Evolutionary conservation across 1,284 basidiomycete genomes (phyloP).

Genomic region (Phellinidium pouzarii): DNA sequence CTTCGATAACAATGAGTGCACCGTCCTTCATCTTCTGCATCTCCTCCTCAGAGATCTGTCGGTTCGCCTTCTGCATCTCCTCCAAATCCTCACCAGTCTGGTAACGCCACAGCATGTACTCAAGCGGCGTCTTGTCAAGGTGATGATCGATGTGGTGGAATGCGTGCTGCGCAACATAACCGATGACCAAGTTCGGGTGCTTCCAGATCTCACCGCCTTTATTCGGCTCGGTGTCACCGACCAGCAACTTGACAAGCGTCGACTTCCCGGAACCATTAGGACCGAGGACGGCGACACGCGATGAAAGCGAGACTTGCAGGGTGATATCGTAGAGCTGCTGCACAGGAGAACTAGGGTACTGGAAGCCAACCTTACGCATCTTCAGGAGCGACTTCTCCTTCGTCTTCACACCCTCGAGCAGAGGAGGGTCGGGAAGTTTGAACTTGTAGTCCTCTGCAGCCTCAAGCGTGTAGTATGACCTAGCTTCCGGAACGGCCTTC

Average conservation of each 20-base stretch:
- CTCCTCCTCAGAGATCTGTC: constrained; percentile 85
- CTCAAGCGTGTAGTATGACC: constrained; percentile 95
- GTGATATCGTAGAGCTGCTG: constrained; percentile 94
- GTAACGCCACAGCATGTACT: constrained; percentile 99
- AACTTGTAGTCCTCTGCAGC: constrained; percentile 94
- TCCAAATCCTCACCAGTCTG: constrained; percentile 98
- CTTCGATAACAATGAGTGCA: constrained; percentile 78
- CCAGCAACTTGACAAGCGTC: constrained; percentile 97
- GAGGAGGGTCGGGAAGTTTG: constrained; percentile 92
- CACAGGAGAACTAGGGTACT: constrained; percentile 80
- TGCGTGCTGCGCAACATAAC: constrained; percentile 97
- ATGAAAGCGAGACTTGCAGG: constrained; percentile 94
- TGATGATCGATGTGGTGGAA: constrained; percentile 99
- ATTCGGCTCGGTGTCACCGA: constrained; percentile 96
- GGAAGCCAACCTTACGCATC: constrained; percentile 97
- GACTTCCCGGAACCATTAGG: constrained; percentile 99
- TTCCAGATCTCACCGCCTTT: constrained; percentile 97
- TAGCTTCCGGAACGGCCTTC: constrained; percentile 92
- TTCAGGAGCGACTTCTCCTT: constrained; percentile 97
- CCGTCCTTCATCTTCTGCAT: constrained; percentile 97
- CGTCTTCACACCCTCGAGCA: constrained; percentile 99
- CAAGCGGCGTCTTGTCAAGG: constrained; percentile 95
- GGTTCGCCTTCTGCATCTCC: constrained; percentile 89
- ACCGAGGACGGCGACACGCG: constrained; percentile 93
- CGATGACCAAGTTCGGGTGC: constrained; percentile 98